These are phyloP conservation scores for Hymenoscyphus albidus DNA, from an alignment of 2,329 filamentous ascomycete genomes.

Conservation along the genomic window DNA sequence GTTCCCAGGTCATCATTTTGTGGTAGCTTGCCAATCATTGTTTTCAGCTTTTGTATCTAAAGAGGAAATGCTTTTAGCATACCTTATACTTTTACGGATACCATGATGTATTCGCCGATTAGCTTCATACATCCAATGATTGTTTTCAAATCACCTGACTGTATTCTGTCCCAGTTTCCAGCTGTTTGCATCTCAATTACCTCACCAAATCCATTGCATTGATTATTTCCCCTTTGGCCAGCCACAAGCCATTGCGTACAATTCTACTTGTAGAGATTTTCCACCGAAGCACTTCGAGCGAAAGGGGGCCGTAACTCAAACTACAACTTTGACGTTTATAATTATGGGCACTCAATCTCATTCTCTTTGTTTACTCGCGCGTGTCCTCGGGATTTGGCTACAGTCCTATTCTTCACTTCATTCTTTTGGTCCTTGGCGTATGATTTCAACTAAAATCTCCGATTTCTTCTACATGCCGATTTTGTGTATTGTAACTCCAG, in stretches of 20 bases:
- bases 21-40: not conserved
- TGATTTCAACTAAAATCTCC: too few species aligned
- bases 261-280: not conserved
- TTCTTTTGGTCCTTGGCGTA: too few species aligned
- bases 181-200: not conserved
- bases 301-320: too few species aligned
- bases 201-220: not conserved
- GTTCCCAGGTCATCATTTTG: not conserved
- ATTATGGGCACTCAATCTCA: too few species aligned
- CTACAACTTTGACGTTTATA: too few species aligned
- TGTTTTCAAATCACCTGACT: not conserved
- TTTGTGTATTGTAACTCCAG: too few species aligned
- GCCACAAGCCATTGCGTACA: not conserved
- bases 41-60: not conserved
- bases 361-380: too few species aligned
- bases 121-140: not conserved
- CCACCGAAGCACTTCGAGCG: too few species aligned
- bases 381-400: too few species aligned
- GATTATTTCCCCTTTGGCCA: not conserved
- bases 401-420: too few species aligned
- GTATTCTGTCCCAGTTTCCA: not conserved
- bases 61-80: not conserved
- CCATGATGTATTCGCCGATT: not conserved
- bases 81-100: not conserved
- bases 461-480: too few species aligned